A percentile compares a stretch with the other conserved stretches of the same genome.
Evolutionary conservation across 768 basidiomycete species (phyloP).

Genomic region (Jaapia argillacea): DNA sequence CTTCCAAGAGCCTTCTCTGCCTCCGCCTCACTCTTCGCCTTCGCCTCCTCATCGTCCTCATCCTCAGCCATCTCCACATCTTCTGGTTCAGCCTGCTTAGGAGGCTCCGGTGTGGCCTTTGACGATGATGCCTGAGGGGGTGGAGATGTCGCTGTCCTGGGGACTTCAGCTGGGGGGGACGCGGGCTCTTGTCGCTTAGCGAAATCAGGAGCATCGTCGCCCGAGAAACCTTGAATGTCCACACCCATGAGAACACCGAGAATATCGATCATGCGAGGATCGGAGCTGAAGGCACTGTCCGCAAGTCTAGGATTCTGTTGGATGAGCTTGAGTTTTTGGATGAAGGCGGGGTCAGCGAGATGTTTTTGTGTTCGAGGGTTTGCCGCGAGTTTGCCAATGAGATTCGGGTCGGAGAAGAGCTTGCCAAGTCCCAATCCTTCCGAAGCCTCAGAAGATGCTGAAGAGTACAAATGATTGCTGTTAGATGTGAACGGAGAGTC

Average conservation of each 20-base stretch:
- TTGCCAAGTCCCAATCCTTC: constrained; percentile 58
- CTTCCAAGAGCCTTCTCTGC: constrained; percentile 71
- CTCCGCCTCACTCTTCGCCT: constrained; percentile 69
- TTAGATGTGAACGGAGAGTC: neutral
- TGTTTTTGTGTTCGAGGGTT: constrained; percentile 83
- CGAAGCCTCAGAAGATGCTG: constrained; percentile 16
- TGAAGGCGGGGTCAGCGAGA: constrained; percentile 75
- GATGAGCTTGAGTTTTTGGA: constrained; percentile 42
- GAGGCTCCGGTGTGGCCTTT: constrained; percentile 28
- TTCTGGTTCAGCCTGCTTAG: constrained; percentile 25
- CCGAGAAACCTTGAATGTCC: constrained; percentile 78
- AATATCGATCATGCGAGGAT: constrained; percentile 91
- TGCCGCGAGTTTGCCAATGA: constrained; percentile 72
- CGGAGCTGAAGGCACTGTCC: constrained; percentile 41
- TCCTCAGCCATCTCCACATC: constrained; percentile 60
- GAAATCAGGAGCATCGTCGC: constrained; percentile 69
- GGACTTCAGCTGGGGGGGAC: constrained; percentile 20
- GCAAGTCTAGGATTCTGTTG: constrained; percentile 2
- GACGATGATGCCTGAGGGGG: constrained; percentile 31
- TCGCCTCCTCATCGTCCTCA: constrained; percentile 59
- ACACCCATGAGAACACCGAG: constrained; percentile 90
- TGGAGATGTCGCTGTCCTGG: constrained; percentile 18
- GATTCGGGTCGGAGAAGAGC: constrained; percentile 77
- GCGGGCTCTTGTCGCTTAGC: constrained; percentile 17
- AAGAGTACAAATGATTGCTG: neutral